phyloP scores from a whole-genome alignment of 345 rosid genomes.

The Eucalyptus pauciflora region DNA sequence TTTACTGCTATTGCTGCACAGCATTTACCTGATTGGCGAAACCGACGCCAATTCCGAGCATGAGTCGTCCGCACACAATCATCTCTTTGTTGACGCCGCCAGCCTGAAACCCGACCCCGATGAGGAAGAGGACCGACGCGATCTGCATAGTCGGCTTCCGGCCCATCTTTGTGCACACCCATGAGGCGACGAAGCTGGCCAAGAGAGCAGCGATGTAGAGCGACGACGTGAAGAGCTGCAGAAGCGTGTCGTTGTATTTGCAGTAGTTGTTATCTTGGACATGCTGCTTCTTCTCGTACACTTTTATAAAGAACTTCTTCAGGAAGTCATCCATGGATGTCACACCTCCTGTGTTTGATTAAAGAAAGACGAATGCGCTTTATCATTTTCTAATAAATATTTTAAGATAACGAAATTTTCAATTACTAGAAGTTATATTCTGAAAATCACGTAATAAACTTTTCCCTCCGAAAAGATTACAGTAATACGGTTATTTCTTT shows the following conservation, averaged over 20 bases:
- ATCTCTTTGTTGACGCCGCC: conserved; percentile 23
- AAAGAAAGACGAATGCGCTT: not conserved
- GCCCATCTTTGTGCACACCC: conserved; percentile 29
- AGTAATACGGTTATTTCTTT: not conserved
- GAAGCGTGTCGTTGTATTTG: conserved; percentile 43
- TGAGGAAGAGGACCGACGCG: conserved; percentile 51
- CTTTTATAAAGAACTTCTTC: conserved; percentile 42
- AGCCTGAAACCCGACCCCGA: conserved; percentile 40
- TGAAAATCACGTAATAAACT: not conserved
- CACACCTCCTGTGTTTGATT: conserved; percentile 24
- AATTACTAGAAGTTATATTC: not conserved
- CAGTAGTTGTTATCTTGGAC: conserved; percentile 65
- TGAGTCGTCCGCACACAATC: conserved; percentile 54
- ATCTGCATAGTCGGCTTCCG: conserved; percentile 68
- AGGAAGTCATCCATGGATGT: conserved; percentile 80
- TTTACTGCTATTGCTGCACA: not conserved
- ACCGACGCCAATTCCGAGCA: conserved; percentile 63
- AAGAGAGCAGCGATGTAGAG: conserved; percentile 63
- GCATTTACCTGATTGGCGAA: conserved; percentile 51
- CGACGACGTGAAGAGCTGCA: conserved; percentile 70
- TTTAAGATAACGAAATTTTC: not conserved
- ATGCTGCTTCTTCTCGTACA: conserved; percentile 43
- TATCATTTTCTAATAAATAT: not conserved
- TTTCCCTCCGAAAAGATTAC: not conserved
- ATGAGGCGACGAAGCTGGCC: conserved; percentile 50